Evolutionary conservation across 2,329 filamentous ascomycete genomes (phyloP).

Genomic region (Stachybotrys elegans): DNA sequence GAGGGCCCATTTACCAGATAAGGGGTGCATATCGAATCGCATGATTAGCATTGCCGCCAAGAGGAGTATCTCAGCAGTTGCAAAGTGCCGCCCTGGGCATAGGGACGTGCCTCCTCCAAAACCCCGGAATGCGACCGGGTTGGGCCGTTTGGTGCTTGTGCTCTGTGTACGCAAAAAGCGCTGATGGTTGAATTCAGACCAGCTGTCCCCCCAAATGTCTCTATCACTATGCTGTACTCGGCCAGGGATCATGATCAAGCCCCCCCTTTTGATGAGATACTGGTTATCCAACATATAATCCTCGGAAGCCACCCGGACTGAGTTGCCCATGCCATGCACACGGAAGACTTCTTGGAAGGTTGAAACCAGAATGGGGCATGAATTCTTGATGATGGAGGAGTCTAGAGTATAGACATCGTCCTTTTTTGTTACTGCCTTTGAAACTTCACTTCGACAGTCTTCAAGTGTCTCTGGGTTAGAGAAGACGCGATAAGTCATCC

Average conservation of each 20-base stretch:
- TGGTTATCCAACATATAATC: conserved; percentile 1
- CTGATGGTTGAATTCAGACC: background rate
- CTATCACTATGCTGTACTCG: conserved; percentile 1
- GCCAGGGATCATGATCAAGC: conserved; percentile 2
- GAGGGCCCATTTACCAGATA: background rate
- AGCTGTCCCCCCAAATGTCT: background rate
- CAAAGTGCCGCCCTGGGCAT: conserved; percentile 4
- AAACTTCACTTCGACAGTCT: background rate
- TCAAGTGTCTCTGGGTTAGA: background rate
- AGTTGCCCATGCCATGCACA: conserved; percentile 1
- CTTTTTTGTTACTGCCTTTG: background rate
- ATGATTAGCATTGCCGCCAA: background rate
- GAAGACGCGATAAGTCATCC: conserved; percentile 1
- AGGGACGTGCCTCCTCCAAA: conserved; percentile 5
- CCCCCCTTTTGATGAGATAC: conserved; percentile 1
- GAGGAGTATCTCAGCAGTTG: conserved; percentile 2
- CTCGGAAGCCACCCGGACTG: background rate
- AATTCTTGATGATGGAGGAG: background rate
- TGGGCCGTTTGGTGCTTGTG: too few species aligned
- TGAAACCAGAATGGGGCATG: conserved; percentile 2
- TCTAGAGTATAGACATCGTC: background rate
- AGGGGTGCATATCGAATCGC: conserved; percentile 1
- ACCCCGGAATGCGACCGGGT: conserved; percentile 1
- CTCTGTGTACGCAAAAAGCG: conserved; percentile 2
- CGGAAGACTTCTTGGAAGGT: conserved; percentile 4